Evolutionary conservation across 257 asterid genomes (phyloP).

Genomic region (Lycium barbarum): DNA sequence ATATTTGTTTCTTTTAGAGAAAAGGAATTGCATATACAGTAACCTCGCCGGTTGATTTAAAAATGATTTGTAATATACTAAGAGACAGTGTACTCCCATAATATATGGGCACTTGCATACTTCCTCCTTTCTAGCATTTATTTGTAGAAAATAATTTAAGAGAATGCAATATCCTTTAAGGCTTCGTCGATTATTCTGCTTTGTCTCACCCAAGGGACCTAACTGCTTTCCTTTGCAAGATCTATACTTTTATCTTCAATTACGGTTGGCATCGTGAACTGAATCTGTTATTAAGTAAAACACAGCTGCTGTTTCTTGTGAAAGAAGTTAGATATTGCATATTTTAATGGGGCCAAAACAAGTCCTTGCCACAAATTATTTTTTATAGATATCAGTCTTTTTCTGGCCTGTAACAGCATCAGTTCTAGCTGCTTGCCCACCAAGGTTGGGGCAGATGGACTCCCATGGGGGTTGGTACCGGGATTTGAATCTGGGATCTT

Average conservation of each 20-base stretch:
- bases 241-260: neutral
- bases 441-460: no score
- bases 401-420: neutral
- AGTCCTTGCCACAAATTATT: constrained; percentile 5
- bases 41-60: neutral
- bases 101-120: neutral
- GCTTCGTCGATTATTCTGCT: neutral
- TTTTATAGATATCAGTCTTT: neutral
- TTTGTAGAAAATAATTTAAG: neutral
- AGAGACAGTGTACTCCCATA: neutral
- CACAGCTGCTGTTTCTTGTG: neutral
- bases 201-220: neutral
- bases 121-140: neutral
- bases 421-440: neutral
- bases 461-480: no score
- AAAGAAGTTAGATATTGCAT: neutral
- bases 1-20: constrained; percentile 14
- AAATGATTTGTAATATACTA: neutral
- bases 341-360: neutral
- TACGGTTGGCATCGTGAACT: neutral
- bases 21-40: neutral
- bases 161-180: neutral
- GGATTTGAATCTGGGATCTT: no score
- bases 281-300: neutral
- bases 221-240: neutral